phyloP scores from a whole-genome alignment of 129 eudicot species.

The Ambrosia trifida region DNA sequence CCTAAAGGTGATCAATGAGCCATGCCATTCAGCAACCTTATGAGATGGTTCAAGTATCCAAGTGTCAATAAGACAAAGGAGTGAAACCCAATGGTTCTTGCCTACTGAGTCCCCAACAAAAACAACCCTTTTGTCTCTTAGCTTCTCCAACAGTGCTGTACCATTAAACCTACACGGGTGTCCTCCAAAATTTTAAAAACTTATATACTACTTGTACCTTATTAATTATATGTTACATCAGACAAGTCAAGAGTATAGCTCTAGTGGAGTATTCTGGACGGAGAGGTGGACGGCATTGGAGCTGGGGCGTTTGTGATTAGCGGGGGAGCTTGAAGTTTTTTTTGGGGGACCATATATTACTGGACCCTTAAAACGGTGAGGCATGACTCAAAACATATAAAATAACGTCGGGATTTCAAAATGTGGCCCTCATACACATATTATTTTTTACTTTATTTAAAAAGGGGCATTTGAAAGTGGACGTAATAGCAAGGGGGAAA shows the following conservation, averaged over 20 bases:
- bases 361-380: no score
- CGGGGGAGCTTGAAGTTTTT: no score
- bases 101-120: slow-evolving; percentile 75
- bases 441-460: no score
- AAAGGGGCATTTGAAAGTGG: no score
- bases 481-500: no score
- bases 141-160: slow-evolving; percentile 55
- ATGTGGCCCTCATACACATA: no score
- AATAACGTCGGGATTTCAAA: no score
- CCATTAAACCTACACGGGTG: slow-evolving; percentile 58
- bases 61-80: slow-evolving; percentile 55
- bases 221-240: neutral
- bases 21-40: slow-evolving; percentile 43
- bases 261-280: no score
- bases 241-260: neutral
- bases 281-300: no score
- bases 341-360: no score
- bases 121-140: slow-evolving; percentile 59
- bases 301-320: no score
- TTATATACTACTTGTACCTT: neutral
- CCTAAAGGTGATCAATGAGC: slow-evolving; percentile 54
- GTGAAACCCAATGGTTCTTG: slow-evolving; percentile 69
- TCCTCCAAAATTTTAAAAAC: slow-evolving; percentile 1
- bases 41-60: slow-evolving; percentile 40
- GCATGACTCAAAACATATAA: no score